A percentile compares a stretch with the other conserved stretches of the same genome.
Evolutionary conservation across 2,329 filamentous ascomycete species (phyloP).

Genomic region (Sordariomycetes sp.): DNA sequence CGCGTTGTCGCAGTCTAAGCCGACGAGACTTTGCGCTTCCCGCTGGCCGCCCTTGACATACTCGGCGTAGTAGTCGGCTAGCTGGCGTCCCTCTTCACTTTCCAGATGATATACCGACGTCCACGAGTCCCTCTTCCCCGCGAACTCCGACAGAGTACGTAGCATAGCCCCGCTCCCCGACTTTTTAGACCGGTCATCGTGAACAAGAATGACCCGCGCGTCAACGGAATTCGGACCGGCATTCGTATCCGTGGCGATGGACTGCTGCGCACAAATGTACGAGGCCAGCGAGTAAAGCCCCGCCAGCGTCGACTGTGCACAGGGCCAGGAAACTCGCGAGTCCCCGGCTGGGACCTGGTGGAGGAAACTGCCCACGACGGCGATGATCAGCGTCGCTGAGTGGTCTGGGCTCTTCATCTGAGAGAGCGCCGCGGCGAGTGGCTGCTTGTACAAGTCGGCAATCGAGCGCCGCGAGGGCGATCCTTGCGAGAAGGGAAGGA

Average conservation of each 20-base stretch:
- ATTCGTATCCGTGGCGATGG: conserved; percentile 43
- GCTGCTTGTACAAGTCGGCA: conserved; percentile 44
- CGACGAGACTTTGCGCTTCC: conserved; percentile 31
- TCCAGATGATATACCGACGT: conserved; percentile 50
- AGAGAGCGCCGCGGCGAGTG: conserved; percentile 39
- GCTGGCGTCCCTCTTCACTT: conserved; percentile 46
- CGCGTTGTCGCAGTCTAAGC: conserved; percentile 35
- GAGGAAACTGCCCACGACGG: conserved; percentile 50
- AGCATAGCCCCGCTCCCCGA: conserved; percentile 28
- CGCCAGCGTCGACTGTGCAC: conserved; percentile 62
- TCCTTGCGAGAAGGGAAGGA: conserved; percentile 50
- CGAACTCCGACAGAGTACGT: conserved; percentile 36
- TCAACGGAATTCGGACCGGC: conserved; percentile 56
- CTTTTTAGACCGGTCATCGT: conserved; percentile 16
- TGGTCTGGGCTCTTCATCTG: conserved; percentile 25
- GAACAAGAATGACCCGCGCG: conserved; percentile 58
- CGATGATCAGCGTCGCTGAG: conserved; percentile 32
- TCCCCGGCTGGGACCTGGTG: conserved; percentile 28
- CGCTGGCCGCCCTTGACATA: conserved; percentile 28
- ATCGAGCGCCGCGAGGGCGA: conserved; percentile 37
- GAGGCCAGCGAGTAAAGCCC: conserved; percentile 68
- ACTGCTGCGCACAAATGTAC: conserved; percentile 51
- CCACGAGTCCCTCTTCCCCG: conserved; percentile 45
- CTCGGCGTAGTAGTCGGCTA: conserved; percentile 36
- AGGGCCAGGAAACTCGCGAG: conserved; percentile 44